These are phyloP conservation scores for Terana coerulea DNA, from an alignment of 768 basidiomycete genomes.

Conservation along the genomic window DNA sequence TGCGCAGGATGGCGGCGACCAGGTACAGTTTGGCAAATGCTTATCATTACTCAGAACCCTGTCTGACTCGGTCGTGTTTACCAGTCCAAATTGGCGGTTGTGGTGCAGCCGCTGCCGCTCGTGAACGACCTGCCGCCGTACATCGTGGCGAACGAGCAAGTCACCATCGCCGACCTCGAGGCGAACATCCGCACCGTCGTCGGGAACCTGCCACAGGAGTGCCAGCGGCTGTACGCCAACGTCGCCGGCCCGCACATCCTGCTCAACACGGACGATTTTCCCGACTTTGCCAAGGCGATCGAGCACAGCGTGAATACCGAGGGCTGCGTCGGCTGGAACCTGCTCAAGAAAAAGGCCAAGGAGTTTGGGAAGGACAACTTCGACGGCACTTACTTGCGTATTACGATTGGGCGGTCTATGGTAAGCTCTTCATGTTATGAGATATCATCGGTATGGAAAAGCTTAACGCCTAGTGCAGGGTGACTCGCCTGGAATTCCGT, in stretches of 20 bases:
- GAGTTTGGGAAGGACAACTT: too few species aligned
- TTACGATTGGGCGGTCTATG: neutral
- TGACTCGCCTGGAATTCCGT: neutral
- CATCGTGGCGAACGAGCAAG: too few species aligned
- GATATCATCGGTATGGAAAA: too few species aligned
- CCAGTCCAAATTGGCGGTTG: too few species aligned
- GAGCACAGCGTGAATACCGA: neutral
- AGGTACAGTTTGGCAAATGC: too few species aligned
- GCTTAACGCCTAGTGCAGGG: neutral
- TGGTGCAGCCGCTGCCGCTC: too few species aligned
- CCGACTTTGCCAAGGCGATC: neutral
- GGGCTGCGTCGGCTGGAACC: neutral
- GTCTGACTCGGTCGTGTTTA: too few species aligned
- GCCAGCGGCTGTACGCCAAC: neutral
- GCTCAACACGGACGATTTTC: neutral
- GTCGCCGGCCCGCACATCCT: neutral
- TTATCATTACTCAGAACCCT: too few species aligned
- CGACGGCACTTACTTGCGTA: neutral
- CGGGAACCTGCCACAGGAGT: neutral
- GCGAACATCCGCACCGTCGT: neutral
- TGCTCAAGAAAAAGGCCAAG: neutral
- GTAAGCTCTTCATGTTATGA: too few species aligned
- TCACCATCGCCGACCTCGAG: neutral
- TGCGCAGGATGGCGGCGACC: neutral
- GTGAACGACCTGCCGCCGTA: too few species aligned